Evolutionary conservation across 768 basidiomycete genomes (phyloP).

Genomic region (Calvatia gigantea): DNA sequence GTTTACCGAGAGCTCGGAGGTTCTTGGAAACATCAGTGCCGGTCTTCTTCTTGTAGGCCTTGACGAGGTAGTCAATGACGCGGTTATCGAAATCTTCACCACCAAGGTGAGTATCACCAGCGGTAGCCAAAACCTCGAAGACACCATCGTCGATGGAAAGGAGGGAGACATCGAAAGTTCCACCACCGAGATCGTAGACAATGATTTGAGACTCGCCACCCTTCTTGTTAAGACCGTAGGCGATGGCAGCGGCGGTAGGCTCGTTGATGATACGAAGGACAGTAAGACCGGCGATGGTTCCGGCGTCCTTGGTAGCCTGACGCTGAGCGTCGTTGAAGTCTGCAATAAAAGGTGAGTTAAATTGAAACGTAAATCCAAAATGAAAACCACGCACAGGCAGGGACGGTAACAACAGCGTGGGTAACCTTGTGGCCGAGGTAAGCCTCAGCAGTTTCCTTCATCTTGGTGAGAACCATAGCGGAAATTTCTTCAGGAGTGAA

Average conservation of each 20-base stretch:
- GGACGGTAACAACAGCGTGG: slow-evolving; percentile 97
- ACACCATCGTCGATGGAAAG: slow-evolving; percentile 93
- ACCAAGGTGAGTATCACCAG: slow-evolving; percentile 93
- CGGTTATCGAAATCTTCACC: slow-evolving; percentile 97
- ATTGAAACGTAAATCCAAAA: neutral
- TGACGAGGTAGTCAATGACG: slow-evolving; percentile 86
- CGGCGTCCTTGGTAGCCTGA: slow-evolving; percentile 98
- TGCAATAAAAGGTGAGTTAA: slow-evolving; percentile 22
- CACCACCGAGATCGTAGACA: slow-evolving; percentile 97
- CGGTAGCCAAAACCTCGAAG: slow-evolving; percentile 86
- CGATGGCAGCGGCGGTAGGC: slow-evolving; percentile 95
- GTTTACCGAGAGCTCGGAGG: slow-evolving; percentile 82
- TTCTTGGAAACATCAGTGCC: slow-evolving; percentile 80
- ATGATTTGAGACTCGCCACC: slow-evolving; percentile 92
- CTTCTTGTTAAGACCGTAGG: slow-evolving; percentile 98
- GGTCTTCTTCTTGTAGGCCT: slow-evolving; percentile 89
- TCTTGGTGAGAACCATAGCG: slow-evolving; percentile 94
- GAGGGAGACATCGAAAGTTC: slow-evolving; percentile 98
- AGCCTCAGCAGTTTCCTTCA: slow-evolving; percentile 99
- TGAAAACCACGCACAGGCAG: slow-evolving; percentile 65
- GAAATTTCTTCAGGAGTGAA: slow-evolving; percentile 94
- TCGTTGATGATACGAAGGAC: slow-evolving; percentile 98
- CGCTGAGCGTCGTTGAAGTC: slow-evolving; percentile 99
- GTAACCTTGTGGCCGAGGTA: slow-evolving; percentile 96
- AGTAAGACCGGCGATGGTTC: slow-evolving; percentile 89